Evolutionary conservation across 139 green algal genomes (phyloP).

Genomic region (Gonium pectorale): DNA sequence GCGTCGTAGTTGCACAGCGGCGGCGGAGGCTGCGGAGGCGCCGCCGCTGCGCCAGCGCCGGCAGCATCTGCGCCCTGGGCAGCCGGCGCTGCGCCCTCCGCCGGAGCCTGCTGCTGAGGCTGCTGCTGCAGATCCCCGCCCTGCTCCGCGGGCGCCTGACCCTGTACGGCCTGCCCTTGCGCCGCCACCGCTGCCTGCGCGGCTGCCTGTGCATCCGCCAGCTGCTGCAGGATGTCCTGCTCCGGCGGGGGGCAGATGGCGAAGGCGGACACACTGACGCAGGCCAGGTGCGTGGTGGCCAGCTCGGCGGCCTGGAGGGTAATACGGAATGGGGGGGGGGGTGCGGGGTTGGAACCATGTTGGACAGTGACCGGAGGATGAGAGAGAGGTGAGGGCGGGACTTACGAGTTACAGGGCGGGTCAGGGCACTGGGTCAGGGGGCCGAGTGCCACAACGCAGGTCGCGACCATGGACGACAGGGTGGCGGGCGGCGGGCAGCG

Average conservation of each 20-base stretch:
- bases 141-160: neutral
- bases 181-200: neutral
- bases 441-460: too few species aligned
- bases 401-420: too few species aligned
- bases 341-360: neutral
- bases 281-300: conserved; percentile 51
- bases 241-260: conserved; percentile 54
- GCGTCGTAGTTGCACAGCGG: conserved; percentile 74
- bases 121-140: conserved; percentile 1
- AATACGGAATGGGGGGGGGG: neutral
- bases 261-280: conserved; percentile 51
- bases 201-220: neutral
- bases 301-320: conserved; percentile 57
- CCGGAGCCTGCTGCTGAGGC: neutral
- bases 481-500: too few species aligned
- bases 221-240: neutral
- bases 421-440: too few species aligned
- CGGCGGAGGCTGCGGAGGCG: neutral
- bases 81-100: neutral
- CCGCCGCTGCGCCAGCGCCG: neutral
- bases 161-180: neutral
- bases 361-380: too few species aligned
- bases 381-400: neutral
- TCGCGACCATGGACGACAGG: too few species aligned
- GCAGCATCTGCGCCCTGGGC: too few species aligned